phyloP scores from a whole-genome alignment of 768 basidiomycete species.

The Pleurotus platypus region DNA sequence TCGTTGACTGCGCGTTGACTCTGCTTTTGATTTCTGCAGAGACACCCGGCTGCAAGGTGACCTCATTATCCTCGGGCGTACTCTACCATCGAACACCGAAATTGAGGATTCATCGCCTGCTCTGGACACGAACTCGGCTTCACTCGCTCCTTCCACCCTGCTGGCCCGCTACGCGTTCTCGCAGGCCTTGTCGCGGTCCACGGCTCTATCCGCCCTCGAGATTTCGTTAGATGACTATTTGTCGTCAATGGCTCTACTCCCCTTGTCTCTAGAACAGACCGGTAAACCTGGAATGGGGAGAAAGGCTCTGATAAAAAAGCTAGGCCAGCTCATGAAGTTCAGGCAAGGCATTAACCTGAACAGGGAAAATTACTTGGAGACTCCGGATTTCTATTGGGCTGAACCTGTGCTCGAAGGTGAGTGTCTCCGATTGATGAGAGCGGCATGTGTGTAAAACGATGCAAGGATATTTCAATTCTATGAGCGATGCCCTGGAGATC shows the following conservation, averaged over 20 bases:
- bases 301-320: constrained; percentile 83
- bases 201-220: constrained; percentile 84
- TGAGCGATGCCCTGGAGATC: constrained; percentile 86
- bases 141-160: constrained; percentile 66
- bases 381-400: constrained; percentile 92
- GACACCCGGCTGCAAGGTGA: constrained; percentile 88
- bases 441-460: too few relatives aligned
- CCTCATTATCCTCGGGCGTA: constrained; percentile 82
- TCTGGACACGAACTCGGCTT: constrained; percentile 7
- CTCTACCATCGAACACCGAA: constrained; percentile 49
- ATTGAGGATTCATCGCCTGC: background rate
- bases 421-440: constrained; percentile 13
- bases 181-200: constrained; percentile 87
- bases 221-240: constrained; percentile 80
- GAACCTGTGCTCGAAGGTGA: constrained; percentile 86
- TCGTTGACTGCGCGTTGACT: constrained; percentile 8
- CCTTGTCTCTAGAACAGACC: constrained; percentile 68
- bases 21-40: constrained; percentile 34
- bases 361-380: constrained; percentile 83
- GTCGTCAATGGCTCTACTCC: constrained; percentile 76
- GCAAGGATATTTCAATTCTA: constrained; percentile 76
- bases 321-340: constrained; percentile 89
- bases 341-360: constrained; percentile 90
- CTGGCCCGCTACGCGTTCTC: constrained; percentile 90
- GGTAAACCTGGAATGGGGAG: constrained; percentile 84